Evolutionary conservation across 768 basidiomycete species (phyloP).

Genomic region (Tremella mesenterica): DNA sequence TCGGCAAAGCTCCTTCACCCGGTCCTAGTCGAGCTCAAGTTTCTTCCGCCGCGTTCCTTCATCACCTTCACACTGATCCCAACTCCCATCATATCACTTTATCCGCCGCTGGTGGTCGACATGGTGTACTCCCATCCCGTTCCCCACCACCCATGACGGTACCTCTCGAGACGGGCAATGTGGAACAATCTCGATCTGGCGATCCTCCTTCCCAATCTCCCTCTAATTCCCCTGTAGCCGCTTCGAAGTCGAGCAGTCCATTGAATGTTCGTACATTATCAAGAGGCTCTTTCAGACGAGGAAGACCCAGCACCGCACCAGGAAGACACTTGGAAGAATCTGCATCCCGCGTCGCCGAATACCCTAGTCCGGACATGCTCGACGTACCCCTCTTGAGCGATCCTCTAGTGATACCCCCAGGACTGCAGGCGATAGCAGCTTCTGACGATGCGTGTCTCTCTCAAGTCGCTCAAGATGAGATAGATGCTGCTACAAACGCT

Average conservation of each 20-base stretch:
- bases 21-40: neutral
- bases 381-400: neutral
- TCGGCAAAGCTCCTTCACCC: too few species aligned
- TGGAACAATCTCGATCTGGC: neutral
- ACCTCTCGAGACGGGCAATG: neutral
- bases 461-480: conserved; percentile 5
- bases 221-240: neutral
- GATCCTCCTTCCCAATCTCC: neutral
- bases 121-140: neutral
- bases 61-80: conserved; percentile 41
- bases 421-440: conserved; percentile 1
- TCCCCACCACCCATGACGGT: neutral
- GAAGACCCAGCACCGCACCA: conserved; percentile 31
- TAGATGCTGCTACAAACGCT: conserved; percentile 9
- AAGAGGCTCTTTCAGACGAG: conserved; percentile 10
- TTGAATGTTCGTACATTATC: conserved; percentile 5
- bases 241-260: conserved; percentile 5
- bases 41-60: conserved; percentile 38
- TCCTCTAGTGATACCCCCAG: conserved; percentile 2
- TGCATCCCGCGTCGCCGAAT: neutral
- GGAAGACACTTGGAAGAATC: conserved; percentile 1
- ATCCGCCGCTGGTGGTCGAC: conserved; percentile 8
- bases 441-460: conserved; percentile 12
- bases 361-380: neutral
- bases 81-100: conserved; percentile 39